A percentile compares a stretch with the other conserved stretches of the same genome.
Conservation (phyloP, 208 protist genomes). For the Crithidia sp. region DNA sequence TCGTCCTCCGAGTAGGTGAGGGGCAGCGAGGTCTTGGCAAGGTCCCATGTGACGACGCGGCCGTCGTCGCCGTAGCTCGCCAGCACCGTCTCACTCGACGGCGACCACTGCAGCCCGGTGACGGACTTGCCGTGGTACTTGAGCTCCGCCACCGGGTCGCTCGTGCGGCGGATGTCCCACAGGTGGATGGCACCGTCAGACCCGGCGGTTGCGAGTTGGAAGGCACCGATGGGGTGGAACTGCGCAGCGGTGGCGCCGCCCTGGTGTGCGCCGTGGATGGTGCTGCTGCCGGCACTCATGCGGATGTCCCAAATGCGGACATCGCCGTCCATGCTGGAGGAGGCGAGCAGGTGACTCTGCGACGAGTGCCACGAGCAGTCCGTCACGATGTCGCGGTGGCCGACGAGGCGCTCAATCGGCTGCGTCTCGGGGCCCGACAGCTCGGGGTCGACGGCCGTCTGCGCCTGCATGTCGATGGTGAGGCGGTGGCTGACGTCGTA, state of each 20-base stretch:
- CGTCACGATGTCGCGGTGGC: slow-evolving; percentile 81
- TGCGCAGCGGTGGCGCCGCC: slow-evolving; percentile 54
- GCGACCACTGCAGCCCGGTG: slow-evolving; percentile 62
- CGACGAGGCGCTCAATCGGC: slow-evolving; percentile 46
- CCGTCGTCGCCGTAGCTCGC: slow-evolving; percentile 53
- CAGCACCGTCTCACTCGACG: slow-evolving; percentile 52
- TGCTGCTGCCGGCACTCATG: slow-evolving; percentile 25
- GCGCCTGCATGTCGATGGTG: slow-evolving; percentile 31
- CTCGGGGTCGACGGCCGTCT: slow-evolving; percentile 21
- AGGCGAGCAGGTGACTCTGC: slow-evolving; percentile 90
- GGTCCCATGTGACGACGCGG: slow-evolving; percentile 63
- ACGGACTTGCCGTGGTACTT: slow-evolving; percentile 53
- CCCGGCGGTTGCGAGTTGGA: slow-evolving; percentile 58
- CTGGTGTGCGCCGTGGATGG: slow-evolving; percentile 38
- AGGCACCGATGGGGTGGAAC: slow-evolving; percentile 54
- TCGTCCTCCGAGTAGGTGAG: slow-evolving; percentile 42
- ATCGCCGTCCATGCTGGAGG: slow-evolving; percentile 94
- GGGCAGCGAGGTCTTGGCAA: slow-evolving; percentile 46
- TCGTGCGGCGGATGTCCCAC: slow-evolving; percentile 60
- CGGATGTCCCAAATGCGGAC: slow-evolving; percentile 92
- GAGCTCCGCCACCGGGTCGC: slow-evolving; percentile 30
- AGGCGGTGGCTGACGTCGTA: slow-evolving; percentile 91
- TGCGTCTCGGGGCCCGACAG: slow-evolving; percentile 27
- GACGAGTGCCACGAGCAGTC: slow-evolving; percentile 95
- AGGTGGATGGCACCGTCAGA: slow-evolving; percentile 40